Percentiles rank a stretch among this genome's conserved stretches.
Evolutionary conservation across 345 rosid genomes (phyloP).

Genomic region (Corchorus capsularis): DNA sequence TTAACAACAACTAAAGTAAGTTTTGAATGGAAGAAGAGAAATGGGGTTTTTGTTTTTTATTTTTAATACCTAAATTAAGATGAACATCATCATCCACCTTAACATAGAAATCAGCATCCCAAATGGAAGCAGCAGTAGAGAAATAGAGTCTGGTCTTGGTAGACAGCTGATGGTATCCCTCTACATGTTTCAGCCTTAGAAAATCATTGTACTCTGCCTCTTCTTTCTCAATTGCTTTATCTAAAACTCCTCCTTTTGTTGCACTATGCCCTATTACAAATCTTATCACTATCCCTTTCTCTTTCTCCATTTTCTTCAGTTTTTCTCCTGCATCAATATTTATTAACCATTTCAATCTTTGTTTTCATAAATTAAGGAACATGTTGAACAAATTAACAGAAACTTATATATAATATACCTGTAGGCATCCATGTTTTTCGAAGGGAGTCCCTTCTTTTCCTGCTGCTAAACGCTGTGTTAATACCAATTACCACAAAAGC

Average conservation of each 20-base stretch:
- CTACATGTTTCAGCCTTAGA: constrained; percentile 76
- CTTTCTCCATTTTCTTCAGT: constrained; percentile 67
- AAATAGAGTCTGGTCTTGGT: constrained; percentile 79
- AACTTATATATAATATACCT: constrained; percentile 27
- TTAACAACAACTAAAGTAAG: too few relatives aligned
- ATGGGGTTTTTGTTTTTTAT: too few relatives aligned
- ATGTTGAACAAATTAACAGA: too few relatives aligned
- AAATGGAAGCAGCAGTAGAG: constrained; percentile 69
- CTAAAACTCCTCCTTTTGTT: constrained; percentile 74
- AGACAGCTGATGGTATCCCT: constrained; percentile 84
- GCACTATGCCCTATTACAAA: constrained; percentile 93
- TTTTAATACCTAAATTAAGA: constrained; percentile 59
- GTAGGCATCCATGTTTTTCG: constrained; percentile 86
- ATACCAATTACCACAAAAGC: constrained; percentile 86
- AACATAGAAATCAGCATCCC: constrained; percentile 84
- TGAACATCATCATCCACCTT: constrained; percentile 94
- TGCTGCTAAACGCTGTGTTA: constrained; percentile 92
- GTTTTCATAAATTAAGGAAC: too few relatives aligned
- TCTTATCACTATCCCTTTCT: constrained; percentile 80
- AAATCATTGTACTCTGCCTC: constrained; percentile 67
- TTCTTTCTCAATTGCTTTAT: constrained; percentile 72
- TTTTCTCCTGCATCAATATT: constrained; percentile 51
- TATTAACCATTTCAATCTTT: too few relatives aligned
- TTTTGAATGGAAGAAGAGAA: too few relatives aligned
- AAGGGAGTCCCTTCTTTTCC: constrained; percentile 74